A percentile compares a stretch with the other conserved stretches of the same genome.
Conservation (phyloP, 2,329 filamentous ascomycete species). For the Phyllosticta ampelicida region DNA sequence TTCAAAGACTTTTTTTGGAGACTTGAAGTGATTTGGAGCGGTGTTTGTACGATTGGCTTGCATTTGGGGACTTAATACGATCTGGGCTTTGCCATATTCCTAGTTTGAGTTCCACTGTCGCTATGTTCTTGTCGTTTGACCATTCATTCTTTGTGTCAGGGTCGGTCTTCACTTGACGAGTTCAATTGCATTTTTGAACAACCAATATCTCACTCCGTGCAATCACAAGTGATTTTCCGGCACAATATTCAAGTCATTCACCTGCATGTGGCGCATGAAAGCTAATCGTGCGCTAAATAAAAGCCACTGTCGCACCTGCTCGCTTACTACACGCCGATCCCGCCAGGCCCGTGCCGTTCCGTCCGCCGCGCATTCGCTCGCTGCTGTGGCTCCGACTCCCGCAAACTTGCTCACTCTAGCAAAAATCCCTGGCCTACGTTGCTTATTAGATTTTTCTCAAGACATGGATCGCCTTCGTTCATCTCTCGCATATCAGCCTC, state of each 20-base stretch:
- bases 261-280: too few relatives aligned
- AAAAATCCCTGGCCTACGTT: background rate
- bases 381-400: background rate
- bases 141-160: background rate
- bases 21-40: too few relatives aligned
- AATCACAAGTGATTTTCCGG: background rate
- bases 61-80: background rate
- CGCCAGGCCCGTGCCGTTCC: background rate
- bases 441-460: background rate
- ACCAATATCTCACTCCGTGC: background rate
- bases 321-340: too few relatives aligned
- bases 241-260: too few relatives aligned
- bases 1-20: background rate
- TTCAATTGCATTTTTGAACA: background rate
- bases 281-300: too few relatives aligned
- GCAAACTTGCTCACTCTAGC: background rate
- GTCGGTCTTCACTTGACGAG: background rate
- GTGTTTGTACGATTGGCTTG: background rate
- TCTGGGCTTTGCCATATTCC: background rate
- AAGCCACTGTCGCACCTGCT: too few relatives aligned
- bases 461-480: too few relatives aligned
- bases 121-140: background rate
- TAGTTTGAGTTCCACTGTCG: background rate
- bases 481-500: background rate
- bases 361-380: background rate